Evolutionary conservation across 805 yeast genomes (phyloP), one percentile per base, ranked within the genome.

Genomic region (Saccharomycopsis babjevae): DNA sequence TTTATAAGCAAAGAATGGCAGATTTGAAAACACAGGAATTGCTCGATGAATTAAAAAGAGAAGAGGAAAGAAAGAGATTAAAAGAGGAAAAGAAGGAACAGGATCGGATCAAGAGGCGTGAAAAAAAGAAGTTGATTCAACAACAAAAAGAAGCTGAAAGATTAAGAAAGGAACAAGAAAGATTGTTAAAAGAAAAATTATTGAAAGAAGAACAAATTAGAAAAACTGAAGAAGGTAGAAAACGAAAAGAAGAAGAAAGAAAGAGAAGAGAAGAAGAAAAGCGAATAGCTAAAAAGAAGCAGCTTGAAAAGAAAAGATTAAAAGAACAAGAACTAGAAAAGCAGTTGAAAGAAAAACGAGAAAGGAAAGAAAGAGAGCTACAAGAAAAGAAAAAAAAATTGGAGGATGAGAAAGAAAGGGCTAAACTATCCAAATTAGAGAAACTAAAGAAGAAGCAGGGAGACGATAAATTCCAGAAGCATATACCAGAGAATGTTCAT

Each of bases 11-110:
- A 34, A 59, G 62, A 34, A 54, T 61, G 10, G 62, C 66, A 10
- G 66, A 62, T 20, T 62, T 62, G n/a, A 64, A 62, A 32, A 62
- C 64, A 7, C 32, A 39, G 38, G 64, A 57, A 30, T 60, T 62
- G 20, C 50, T 64, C 34, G 63, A 57, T 22, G 63, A 64, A 42
- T 54, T 62, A 10, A 63, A 59, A 8, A 55, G 52, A 28, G 66
- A 64, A 30, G 58, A 62, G 39, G 63, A 62, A 52, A 32, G 58
- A 11, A 64, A 64, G 52, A 34, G 61, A 25, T 52, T 62, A 22
- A 57, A 52, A 16, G 63, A 62, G 28, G 64, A 62, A 55, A 62
- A 64, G 55, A 62, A 62, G 40, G 59, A 62, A 42, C 52, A 61
- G 16, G 62, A 62, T 36, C 56, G 58, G 22, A 61, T 62, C 25